Conservation (phyloP, 306 rosid genomes). For the Mimosa bimucronata region DNA sequence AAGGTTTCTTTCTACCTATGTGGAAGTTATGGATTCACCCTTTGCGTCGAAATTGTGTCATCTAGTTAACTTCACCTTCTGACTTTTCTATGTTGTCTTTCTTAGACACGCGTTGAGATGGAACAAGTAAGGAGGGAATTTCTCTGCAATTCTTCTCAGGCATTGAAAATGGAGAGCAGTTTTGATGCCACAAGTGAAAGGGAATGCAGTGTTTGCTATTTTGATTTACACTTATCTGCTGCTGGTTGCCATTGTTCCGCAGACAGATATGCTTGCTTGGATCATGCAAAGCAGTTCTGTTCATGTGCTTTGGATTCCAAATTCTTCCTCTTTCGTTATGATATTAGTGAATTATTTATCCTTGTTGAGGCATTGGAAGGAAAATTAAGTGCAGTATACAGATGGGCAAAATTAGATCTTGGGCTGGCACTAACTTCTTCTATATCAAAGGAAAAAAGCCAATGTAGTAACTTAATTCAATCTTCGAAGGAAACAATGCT, state of each 20-base stretch:
- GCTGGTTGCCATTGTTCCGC: constrained; percentile 89
- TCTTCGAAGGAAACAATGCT: constrained; percentile 39
- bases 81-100: constrained; percentile 30
- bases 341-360: constrained; percentile 70
- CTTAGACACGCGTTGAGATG: constrained; percentile 80
- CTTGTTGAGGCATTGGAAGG: constrained; percentile 98
- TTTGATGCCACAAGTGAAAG: constrained; percentile 90
- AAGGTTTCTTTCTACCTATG: background rate
- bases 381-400: constrained; percentile 89
- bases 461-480: constrained; percentile 19
- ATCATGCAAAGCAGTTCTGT: constrained; percentile 91
- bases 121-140: constrained; percentile 74
- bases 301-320: constrained; percentile 78
- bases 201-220: constrained; percentile 84
- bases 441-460: constrained; percentile 45
- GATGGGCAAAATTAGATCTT: constrained; percentile 97
- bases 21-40: background rate
- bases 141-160: constrained; percentile 65
- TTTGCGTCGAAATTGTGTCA: background rate
- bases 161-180: constrained; percentile 83
- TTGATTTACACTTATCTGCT: constrained; percentile 96
- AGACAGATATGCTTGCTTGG: constrained; percentile 87
- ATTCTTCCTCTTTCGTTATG: constrained; percentile 94
- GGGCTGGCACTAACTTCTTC: constrained; percentile 81
- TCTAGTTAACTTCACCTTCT: constrained; percentile 30